Evolutionary conservation across 169 alveolate genomes (phyloP), one percentile per base, ranked within the genome.

Genomic region (Plasmodium fragile): DNA sequence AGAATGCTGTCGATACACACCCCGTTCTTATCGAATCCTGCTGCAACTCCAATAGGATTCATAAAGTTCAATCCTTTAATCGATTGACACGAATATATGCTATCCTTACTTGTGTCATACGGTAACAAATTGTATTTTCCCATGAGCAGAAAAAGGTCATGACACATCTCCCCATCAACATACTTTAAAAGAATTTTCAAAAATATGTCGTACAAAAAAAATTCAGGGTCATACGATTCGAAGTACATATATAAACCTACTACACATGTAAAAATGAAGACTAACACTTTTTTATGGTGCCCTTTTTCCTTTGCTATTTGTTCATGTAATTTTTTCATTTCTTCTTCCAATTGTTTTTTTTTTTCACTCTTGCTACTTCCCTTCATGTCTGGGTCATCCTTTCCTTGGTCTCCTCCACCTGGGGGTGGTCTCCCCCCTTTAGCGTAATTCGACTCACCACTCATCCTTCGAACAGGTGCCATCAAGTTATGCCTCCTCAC

Each of bases 11-110:
- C 92, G 16, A 98, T 96, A 25, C 95, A 97, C 84, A 96, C 97
- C 13, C 97, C 97, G 34, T 97, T 93, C 71, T 97, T 97, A 87
- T 97, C 98, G 83, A 95, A 97, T 0, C 98, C 98, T 0, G 98
- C 98, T 13, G 98, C 98, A 79, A 97, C 95, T 16, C 98, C 98
- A 77, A 95, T 83, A 0, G 95, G 95, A 39, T 92, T 95, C 69
- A 69, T 41, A 72, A 94, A 92, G 0, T 79, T 25, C 22, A 95
- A 1, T 45, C 78, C 11, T 53, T 77, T 75, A 69, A 83, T 69
- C 22, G 59, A 18, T 30, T 89, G 18, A 2, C 55, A n/a, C 1
- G 94, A 77, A 78, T 89, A 89, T 55, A 78, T 30, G 49, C 90
- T 89, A 89, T 89, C 94, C 45, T 72, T 89, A 18, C 95, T 93